Evolutionary conservation across 2,329 filamentous ascomycete species (phyloP), one percentile per base, ranked within the genome.

Genomic region (Dactylellina parvicollis): DNA sequence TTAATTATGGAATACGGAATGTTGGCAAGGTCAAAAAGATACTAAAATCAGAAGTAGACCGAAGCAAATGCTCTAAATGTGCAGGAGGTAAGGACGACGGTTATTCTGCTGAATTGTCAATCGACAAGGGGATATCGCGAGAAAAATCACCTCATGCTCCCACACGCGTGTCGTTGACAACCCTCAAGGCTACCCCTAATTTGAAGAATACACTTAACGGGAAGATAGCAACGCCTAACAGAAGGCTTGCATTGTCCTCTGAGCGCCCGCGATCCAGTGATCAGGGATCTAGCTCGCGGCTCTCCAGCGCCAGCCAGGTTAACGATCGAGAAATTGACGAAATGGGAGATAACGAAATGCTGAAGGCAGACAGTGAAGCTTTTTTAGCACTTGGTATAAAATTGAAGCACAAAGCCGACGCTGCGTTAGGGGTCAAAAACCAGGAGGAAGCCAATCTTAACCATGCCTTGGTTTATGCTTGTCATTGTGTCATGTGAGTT

Each of bases 401-500:
- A 40, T 47, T 74, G 28, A 74, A 74, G 32, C 70, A 74, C 34
- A 67, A 66, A 52, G 62, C 61, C 12, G 70, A 74, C 38, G 62
- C 46, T 16, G 70, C 70, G 9, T 32, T 74, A 16, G 70, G 70
- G 3, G 62, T 74, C 16, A 74, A 66, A 32, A 59, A 46, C 32
- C 47, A 61, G 0, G 70, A 74, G 30, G 70, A 74, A 28, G 54
- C 52, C 26, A 74, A 60, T 34, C 47, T 74, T n/a, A 32, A 47
- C 16, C 55, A 74, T 30, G 70, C 61, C n/a, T 44, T 50, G 12
- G 57, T 74, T 2, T 74, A 74, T 38, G 70, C 70, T 28, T 74
- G 61, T 22, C 70, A 74, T 56, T 67, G 61, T 28, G 70, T 74
- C 22, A 74, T 74, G 70, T 74, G 28, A 38, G 70, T 62, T 22